Percentiles rank a stretch among this genome's conserved stretches.
Evolutionary conservation across 2,329 filamentous ascomycete species (phyloP).

Genomic region (Calycina marina): DNA sequence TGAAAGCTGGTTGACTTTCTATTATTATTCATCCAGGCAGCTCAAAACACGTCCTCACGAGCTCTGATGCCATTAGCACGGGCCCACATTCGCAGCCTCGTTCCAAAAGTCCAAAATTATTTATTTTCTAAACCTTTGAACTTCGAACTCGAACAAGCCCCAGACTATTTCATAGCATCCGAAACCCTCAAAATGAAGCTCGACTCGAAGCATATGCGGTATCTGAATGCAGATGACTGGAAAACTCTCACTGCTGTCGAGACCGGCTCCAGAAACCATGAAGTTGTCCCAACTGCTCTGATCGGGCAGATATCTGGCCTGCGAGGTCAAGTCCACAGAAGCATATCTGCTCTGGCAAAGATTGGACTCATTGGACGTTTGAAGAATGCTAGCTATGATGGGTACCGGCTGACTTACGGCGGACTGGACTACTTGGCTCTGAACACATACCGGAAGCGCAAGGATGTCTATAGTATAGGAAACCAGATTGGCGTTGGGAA

Average conservation of each 20-base stretch:
- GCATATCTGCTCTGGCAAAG: slow-evolving; percentile 86
- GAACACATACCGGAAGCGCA: slow-evolving; percentile 70
- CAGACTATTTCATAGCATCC: too few relatives aligned
- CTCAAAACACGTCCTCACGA: not conserved
- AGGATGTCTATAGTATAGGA: slow-evolving; percentile 79
- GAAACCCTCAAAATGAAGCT: slow-evolving; percentile 58
- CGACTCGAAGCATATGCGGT: slow-evolving; percentile 84
- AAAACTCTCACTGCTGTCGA: slow-evolving; percentile 86
- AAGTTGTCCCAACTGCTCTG: slow-evolving; percentile 81
- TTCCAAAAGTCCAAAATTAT: too few relatives aligned
- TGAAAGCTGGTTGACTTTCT: not conserved
- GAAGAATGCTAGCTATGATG: slow-evolving; percentile 94
- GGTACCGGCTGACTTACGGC: slow-evolving; percentile 91
- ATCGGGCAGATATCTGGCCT: slow-evolving; percentile 76
- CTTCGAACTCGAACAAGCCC: too few relatives aligned
- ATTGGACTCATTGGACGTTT: slow-evolving; percentile 79
- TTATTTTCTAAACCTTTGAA: too few relatives aligned
- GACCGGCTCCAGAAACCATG: slow-evolving; percentile 88
- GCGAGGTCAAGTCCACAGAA: slow-evolving; percentile 68
- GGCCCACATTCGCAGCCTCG: too few relatives aligned
- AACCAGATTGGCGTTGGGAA: slow-evolving; percentile 94
- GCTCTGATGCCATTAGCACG: too few relatives aligned
- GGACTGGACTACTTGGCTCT: slow-evolving; percentile 95
- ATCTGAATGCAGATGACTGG: slow-evolving; percentile 89
- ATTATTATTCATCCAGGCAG: not conserved